Base-by-base conservation (phyloP, 371 early-diverging fungal species). In the Mucor circinelloides region DNA sequence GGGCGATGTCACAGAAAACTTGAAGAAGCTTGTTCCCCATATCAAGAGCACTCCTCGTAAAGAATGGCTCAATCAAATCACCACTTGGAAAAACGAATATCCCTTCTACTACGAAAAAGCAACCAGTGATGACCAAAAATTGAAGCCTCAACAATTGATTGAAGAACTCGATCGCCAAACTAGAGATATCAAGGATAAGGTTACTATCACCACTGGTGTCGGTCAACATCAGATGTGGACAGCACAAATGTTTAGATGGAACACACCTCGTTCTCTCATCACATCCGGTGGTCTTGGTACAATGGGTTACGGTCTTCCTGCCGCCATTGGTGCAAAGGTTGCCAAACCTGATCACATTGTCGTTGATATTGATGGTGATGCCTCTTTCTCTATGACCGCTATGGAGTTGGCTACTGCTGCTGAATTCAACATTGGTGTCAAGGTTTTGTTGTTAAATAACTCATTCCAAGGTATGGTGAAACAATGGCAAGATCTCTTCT, bases 151-250 rank as follows among this genome's bases (percentile, higher is more conserved):
- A 85, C 90, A 93, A 32, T 88, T 96, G 69, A 90, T 97, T 61
- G 95, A 93, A 64, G 97, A 95, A 82, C 84, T 98, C 46, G 90
- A 97, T 73, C 75, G 84, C 32, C 96, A 95, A 84, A 90, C 91
- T 2, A 82, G 73, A 52, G 76, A 91, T 71, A 88, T 84, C 65
- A 96, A 96, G 86, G 92, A 95, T n/a, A 90, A 95, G 66, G 95
- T 95, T 55, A 92, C 96, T 55, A 86, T 98, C 66, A 90, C 97
- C 12, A 97, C 99, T 13, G 99, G 99, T 66, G 97, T 98, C 3
- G 99, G 97, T 44, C 97, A 97, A 79, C 99, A 98, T 87, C 97
- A 98, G 77, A 98, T 98, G 99, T 98, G 96, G 95, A 91, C 97
- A 19, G 93, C 93, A 28, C 94, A 93, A 79, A 88, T 84, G 70